A percentile compares a stretch with the other conserved stretches of the same genome.
Evolutionary conservation across 345 rosid genomes (phyloP).

Genomic region (Citrus cavaleriei): DNA sequence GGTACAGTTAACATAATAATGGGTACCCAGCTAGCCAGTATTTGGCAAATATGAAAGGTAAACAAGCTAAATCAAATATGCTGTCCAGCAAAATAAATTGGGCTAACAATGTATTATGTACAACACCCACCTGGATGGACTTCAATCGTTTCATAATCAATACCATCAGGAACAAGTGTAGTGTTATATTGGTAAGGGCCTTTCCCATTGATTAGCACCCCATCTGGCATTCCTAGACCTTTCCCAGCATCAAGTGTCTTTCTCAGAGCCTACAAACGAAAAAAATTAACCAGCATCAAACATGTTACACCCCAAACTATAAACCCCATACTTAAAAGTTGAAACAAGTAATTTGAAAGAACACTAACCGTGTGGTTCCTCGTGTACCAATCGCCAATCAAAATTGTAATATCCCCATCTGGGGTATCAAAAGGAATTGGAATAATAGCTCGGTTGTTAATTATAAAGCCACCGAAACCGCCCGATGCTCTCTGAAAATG

Average conservation of each 20-base stretch:
- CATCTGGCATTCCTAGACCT: constrained; percentile 94
- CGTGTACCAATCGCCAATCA: constrained; percentile 95
- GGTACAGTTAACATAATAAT: not conserved
- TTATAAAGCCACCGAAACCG: constrained; percentile 81
- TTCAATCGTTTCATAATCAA: constrained; percentile 66
- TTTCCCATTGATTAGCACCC: constrained; percentile 95
- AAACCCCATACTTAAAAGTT: not conserved
- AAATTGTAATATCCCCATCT: constrained; percentile 67
- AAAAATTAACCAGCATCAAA: constrained; percentile 4
- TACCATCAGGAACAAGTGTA: constrained; percentile 78
- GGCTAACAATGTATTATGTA: not conserved
- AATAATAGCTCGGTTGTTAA: constrained; percentile 73
- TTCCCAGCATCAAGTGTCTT: constrained; percentile 86
- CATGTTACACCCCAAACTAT: not conserved
- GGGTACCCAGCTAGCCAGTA: not conserved
- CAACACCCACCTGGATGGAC: constrained; percentile 85
- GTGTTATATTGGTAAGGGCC: constrained; percentile 89
- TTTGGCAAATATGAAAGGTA: not conserved
- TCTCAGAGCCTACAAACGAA: constrained; percentile 70
- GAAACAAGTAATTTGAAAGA: not conserved
- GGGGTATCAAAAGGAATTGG: constrained; percentile 86
- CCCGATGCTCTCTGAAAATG: constrained; percentile 93
- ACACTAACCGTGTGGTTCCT: constrained; percentile 87
- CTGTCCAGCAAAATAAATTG: not conserved
- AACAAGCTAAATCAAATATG: not conserved